Base-by-base conservation (phyloP, 208 protist genomes). In the Acanthamoeba culbertsoni region DNA sequence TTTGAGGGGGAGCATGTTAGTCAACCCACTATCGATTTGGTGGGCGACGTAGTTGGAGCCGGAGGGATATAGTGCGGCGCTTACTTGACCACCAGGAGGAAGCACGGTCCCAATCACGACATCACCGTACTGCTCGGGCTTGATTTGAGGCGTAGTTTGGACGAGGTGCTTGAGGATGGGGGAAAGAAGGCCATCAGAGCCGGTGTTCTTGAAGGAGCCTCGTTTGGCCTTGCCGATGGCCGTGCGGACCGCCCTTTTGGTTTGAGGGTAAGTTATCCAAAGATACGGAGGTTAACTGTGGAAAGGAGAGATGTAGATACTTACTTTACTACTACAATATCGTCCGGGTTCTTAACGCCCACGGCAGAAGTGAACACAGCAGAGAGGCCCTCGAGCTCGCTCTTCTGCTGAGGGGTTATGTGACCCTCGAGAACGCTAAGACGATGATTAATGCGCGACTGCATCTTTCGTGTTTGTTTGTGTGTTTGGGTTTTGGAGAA, bases 131-230 rank as follows among this genome's bases (percentile, higher is more conserved):
- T 90, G 65, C 68, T 94, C 89, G 73, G 92, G 86, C 46, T 95
- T 92, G 40, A 95, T 62, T 23, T 77, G 57, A 43, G 77, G 77
- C 0, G 94, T 94, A 0, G 40, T 45, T 28, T 94, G 86, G 12
- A 95, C n/a, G 51, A 93, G 82, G 42, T 90, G 88, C 93, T 93
- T 93, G 43, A 95, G 89, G 62, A 94, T 79, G 82, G 94, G 82
- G 59, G 92, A 86, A 23, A 95, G 86, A 26, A 95, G 63, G 59
- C 92, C 75, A 73, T 93, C 91, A 53, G 92, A 88, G 62, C 62
- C 82, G 42, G 94, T 95, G 31, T 95, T 92, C 90, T 95, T 95
- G 75, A 95, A 95, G 59, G 62, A 71, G 37, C 94, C 94, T 84
- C 94, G 94, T 33, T 91, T 94, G 42, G 94, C 91, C 79, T 95